These are phyloP conservation scores for Amanita rimosa DNA, from an alignment of 768 basidiomycete species.

Conservation along the genomic window DNA sequence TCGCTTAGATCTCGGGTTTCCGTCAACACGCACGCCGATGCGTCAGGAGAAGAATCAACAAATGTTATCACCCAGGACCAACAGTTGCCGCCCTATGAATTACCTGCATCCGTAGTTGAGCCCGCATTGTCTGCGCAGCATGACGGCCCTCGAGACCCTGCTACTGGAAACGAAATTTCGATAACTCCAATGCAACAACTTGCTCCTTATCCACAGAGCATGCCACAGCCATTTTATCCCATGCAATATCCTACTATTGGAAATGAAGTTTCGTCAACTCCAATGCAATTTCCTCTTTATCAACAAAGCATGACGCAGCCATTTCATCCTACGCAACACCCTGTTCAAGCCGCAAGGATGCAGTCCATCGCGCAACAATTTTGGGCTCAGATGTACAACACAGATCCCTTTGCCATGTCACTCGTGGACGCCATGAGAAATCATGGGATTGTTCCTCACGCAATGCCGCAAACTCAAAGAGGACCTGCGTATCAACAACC, in stretches of 20 bases:
- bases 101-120: not conserved
- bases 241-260: not conserved
- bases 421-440: slow-evolving; percentile 8
- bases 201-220: not conserved
- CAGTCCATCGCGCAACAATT: not conserved
- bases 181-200: not conserved
- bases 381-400: slow-evolving; percentile 6
- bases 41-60: not conserved
- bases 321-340: not conserved
- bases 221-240: not conserved
- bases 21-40: not conserved
- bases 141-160: not conserved
- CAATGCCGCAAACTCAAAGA: not conserved
- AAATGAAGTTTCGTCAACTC: not conserved
- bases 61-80: not conserved
- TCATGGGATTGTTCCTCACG: slow-evolving; percentile 1
- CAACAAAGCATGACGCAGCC: no score
- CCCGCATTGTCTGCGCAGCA: not conserved
- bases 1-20: not conserved
- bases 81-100: not conserved
- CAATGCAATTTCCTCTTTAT: not conserved
- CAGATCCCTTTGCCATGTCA: slow-evolving; percentile 5
- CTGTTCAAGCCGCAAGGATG: not conserved
- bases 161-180: not conserved
- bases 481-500: not conserved